phyloP scores from a whole-genome alignment of 805 yeast genomes.

The Isabelozyma heimii region DNA sequence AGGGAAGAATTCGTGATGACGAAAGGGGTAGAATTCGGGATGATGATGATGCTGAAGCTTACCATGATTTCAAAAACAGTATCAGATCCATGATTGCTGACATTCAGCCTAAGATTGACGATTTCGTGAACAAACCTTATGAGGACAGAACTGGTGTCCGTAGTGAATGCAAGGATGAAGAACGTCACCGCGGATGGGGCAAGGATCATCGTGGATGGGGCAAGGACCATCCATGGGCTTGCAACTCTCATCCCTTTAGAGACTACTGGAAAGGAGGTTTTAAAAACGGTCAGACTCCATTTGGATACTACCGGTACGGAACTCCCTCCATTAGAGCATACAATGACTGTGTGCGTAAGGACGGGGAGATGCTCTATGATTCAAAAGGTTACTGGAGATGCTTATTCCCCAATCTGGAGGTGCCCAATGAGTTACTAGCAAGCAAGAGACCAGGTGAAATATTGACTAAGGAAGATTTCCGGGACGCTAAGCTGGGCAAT shows the following conservation, averaged over 20 bases:
- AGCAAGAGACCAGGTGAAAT: constrained; percentile 25
- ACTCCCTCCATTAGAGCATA: constrained; percentile 60
- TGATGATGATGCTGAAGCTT: not conserved
- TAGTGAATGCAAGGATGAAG: not conserved
- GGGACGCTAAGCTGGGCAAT: constrained; percentile 19
- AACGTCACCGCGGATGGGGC: no score
- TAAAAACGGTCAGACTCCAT: constrained; percentile 27
- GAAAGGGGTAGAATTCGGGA: not conserved
- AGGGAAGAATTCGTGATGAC: constrained; percentile 2
- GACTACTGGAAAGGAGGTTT: constrained; percentile 2
- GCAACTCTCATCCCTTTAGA: not conserved
- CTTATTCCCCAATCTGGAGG: constrained; percentile 60
- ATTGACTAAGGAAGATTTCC: constrained; percentile 60
- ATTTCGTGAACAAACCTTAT: constrained; percentile 19
- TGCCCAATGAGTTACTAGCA: constrained; percentile 30
- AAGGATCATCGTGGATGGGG: no score
- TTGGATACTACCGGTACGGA: constrained; percentile 52
- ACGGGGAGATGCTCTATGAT: constrained; percentile 84
- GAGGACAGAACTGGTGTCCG: constrained; percentile 9
- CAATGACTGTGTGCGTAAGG: constrained; percentile 56
- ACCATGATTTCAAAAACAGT: not conserved
- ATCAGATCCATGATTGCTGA: not conserved
- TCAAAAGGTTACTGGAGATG: constrained; percentile 87
- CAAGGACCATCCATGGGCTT: not conserved
- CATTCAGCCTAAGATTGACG: constrained; percentile 6